A percentile compares a stretch with the other conserved stretches of the same genome.
Evolutionary conservation across 2,329 filamentous ascomycete species (phyloP).

Genomic region (Diaporthe ilicicola): DNA sequence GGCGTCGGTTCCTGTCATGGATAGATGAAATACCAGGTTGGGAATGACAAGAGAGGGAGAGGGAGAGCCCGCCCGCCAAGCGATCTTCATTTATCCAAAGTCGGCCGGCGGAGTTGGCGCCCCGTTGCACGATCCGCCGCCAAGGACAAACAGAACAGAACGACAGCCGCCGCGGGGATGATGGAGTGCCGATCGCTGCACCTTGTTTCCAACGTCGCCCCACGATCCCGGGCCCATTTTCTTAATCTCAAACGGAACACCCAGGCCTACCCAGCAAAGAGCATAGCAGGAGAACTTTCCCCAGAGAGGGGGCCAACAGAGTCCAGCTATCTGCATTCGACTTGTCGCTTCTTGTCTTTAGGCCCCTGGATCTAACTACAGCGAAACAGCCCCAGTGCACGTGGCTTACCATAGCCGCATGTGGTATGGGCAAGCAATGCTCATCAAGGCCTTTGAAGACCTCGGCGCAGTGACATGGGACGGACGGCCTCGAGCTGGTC

Average conservation of each 20-base stretch:
- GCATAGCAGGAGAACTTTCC: not conserved
- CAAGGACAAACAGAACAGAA: conserved; percentile 5
- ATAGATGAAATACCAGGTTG: conserved; percentile 13
- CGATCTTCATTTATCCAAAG: conserved; percentile 28
- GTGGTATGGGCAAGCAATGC: not conserved
- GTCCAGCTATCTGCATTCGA: not conserved
- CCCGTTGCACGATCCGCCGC: not conserved
- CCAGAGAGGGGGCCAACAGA: not conserved
- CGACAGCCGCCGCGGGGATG: not conserved
- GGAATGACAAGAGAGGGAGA: not conserved
- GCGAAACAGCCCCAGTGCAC: not conserved
- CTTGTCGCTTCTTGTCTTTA: not conserved
- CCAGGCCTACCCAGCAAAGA: not conserved
- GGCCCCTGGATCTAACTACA: not conserved
- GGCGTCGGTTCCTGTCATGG: conserved; percentile 10
- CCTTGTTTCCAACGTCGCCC: conserved; percentile 16
- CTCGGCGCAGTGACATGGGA: not conserved
- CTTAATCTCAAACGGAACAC: conserved; percentile 9
- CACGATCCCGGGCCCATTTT: not conserved
- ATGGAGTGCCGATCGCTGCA: not conserved
- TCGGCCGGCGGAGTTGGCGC: conserved; percentile 1
- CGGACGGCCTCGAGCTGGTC: not conserved
- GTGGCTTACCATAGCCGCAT: not conserved
- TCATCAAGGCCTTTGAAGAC: not conserved
- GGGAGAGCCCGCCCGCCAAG: conserved; percentile 4